Conservation (phyloP, 140 eudicot species). For the Bidens hawaiensis region DNA sequence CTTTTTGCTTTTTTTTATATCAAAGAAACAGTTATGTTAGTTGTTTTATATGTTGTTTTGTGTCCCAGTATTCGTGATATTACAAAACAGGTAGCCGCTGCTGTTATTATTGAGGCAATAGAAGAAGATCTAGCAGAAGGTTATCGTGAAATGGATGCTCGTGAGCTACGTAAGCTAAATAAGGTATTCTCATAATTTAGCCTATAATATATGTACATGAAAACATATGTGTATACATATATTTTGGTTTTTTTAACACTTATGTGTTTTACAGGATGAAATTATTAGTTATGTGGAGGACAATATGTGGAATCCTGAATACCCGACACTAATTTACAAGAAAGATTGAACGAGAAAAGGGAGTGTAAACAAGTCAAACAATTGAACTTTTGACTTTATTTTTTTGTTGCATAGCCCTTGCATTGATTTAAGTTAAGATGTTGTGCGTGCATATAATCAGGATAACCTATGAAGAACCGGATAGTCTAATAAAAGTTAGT, state of each 20-base stretch:
- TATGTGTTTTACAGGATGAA: constrained; percentile 52
- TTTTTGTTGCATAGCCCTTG: constrained; percentile 4
- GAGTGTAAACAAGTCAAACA: constrained; percentile 4
- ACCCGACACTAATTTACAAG: constrained; percentile 79
- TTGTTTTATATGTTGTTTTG: not conserved
- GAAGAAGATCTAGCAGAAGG: constrained; percentile 97
- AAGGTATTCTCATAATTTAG: constrained; percentile 40
- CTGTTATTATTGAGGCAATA: constrained; percentile 83
- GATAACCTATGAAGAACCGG: not conserved
- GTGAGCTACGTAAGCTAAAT: constrained; percentile 68
- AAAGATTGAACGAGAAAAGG: constrained; percentile 33
- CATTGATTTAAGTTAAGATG: not conserved
- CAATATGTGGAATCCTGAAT: constrained; percentile 91
- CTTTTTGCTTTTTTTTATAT: not conserved
- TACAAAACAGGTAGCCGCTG: constrained; percentile 80
- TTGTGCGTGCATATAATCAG: not conserved
- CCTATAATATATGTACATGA: not conserved
- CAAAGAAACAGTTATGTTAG: not conserved
- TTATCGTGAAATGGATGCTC: constrained; percentile 85
- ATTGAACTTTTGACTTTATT: constrained; percentile 2
- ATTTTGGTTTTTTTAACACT: not conserved
- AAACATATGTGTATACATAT: not conserved
- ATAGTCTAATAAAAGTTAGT: not conserved
- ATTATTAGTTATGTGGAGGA: constrained; percentile 43
- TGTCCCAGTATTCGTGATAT: constrained; percentile 77